These are phyloP conservation scores for Nicotiana obtusifolia DNA, from an alignment of 257 asterid genomes.

Conservation along the genomic window DNA sequence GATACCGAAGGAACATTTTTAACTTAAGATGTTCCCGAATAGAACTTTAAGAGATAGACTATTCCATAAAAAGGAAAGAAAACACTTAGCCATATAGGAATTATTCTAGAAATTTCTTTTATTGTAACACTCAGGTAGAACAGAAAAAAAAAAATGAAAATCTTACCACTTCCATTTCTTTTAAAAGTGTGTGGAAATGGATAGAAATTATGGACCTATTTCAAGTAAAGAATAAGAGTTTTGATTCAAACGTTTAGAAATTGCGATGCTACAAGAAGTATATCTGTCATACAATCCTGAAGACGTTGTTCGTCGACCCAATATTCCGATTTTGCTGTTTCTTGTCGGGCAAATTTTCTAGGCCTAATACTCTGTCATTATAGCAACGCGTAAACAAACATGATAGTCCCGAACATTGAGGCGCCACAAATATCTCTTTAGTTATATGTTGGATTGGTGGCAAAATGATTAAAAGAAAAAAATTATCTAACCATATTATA, in stretches of 20 bases:
- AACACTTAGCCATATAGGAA: too few species aligned
- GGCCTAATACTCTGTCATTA: background rate
- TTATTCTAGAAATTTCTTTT: background rate
- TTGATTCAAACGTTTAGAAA: background rate
- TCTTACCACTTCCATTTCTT: background rate
- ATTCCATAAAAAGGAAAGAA: background rate
- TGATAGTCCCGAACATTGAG: background rate
- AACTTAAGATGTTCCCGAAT: background rate
- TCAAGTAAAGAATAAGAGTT: background rate
- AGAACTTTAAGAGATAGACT: background rate
- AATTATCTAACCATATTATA: fast-evolving
- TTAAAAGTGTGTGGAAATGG: background rate
- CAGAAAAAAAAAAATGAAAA: background rate
- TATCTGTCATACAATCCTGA: background rate
- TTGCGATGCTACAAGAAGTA: background rate
- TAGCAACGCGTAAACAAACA: background rate
- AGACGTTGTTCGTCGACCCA: background rate
- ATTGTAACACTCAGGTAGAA: background rate
- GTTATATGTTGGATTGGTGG: background rate
- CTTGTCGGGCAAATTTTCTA: background rate
- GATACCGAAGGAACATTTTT: too few species aligned
- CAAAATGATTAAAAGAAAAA: too few species aligned
- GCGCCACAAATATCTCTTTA: background rate
- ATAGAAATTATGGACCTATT: background rate
- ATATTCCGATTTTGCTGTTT: background rate